Evolutionary conservation across 78 protist genomes (phyloP).

Genomic region (Thecamonas trahens): DNA sequence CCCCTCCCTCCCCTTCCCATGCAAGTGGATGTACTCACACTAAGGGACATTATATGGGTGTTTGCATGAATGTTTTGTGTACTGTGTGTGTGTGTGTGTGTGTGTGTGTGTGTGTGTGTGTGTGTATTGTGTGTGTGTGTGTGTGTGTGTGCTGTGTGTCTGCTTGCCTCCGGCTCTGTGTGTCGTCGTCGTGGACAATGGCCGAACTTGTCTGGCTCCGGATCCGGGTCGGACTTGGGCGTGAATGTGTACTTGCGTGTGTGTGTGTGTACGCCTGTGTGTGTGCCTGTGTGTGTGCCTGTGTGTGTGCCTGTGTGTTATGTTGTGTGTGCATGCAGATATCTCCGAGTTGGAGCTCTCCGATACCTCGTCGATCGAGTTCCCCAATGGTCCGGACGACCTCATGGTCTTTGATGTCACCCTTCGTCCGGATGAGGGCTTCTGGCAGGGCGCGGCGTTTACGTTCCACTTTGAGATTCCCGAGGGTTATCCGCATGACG

Average conservation of each 20-base stretch:
- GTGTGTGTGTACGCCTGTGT: neutral
- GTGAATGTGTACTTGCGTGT: neutral
- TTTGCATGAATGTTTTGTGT: neutral
- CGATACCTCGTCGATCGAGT: too few species aligned
- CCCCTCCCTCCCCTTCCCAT: neutral
- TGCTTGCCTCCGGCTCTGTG: neutral
- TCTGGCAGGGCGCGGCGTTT: constrained; percentile 9
- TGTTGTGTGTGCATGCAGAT: neutral
- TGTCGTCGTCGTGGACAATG: too few species aligned
- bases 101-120: neutral
- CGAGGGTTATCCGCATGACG: constrained; percentile 18
- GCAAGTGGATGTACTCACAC: too few species aligned
- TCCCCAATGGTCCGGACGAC: neutral
- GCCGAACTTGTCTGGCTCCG: neutral
- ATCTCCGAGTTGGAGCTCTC: neutral
- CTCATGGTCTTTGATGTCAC: neutral
- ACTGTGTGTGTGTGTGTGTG: neutral
- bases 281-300: neutral
- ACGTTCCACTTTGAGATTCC: neutral
- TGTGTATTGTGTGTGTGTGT: neutral
- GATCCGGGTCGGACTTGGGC: neutral
- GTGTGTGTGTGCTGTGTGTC: neutral
- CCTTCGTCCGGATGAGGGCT: constrained; percentile 27
- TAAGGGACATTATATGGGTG: too few species aligned
- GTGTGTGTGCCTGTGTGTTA: neutral